These are phyloP conservation scores for Cinnamomum chago DNA, from an alignment of 164 flowering plant species.

Conservation along the genomic window DNA sequence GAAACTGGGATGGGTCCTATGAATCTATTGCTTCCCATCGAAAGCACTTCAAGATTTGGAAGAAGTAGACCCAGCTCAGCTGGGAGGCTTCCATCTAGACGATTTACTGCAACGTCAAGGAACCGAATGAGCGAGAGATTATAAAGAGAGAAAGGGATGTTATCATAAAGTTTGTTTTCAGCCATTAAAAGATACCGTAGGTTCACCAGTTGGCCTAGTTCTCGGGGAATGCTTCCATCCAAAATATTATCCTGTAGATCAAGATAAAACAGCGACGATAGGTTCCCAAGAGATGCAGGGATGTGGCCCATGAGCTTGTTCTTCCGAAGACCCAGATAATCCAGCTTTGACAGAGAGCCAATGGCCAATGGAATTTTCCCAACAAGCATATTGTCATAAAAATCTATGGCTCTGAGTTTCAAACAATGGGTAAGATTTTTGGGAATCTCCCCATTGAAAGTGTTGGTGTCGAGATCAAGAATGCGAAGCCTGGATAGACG, in stretches of 20 bases:
- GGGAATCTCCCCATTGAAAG: conserved; percentile 32
- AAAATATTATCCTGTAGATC: neutral
- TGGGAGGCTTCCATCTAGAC: conserved; percentile 25
- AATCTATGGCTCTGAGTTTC: conserved; percentile 22
- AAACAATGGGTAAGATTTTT: conserved; percentile 15
- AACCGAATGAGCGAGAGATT: neutral
- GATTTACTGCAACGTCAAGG: neutral
- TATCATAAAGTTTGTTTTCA: neutral
- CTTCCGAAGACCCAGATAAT: neutral
- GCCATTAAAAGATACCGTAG: neutral
- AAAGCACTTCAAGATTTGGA: conserved; percentile 29
- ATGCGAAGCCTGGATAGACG: conserved; percentile 24
- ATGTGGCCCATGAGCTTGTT: conserved; percentile 19
- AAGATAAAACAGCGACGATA: neutral
- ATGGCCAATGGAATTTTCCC: neutral
- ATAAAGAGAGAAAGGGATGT: neutral
- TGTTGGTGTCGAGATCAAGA: conserved; percentile 30
- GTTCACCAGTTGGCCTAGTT: neutral
- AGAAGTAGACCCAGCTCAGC: conserved; percentile 19
- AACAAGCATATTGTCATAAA: conserved; percentile 10
- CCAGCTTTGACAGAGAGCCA: neutral
- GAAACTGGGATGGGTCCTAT: conserved; percentile 46
- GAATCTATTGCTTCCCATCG: conserved; percentile 26
- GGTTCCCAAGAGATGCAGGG: conserved; percentile 24
- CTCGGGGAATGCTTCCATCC: neutral